These are phyloP conservation scores for Scleroderma citrinum DNA, from an alignment of 768 basidiomycete species.

Conservation along the genomic window DNA sequence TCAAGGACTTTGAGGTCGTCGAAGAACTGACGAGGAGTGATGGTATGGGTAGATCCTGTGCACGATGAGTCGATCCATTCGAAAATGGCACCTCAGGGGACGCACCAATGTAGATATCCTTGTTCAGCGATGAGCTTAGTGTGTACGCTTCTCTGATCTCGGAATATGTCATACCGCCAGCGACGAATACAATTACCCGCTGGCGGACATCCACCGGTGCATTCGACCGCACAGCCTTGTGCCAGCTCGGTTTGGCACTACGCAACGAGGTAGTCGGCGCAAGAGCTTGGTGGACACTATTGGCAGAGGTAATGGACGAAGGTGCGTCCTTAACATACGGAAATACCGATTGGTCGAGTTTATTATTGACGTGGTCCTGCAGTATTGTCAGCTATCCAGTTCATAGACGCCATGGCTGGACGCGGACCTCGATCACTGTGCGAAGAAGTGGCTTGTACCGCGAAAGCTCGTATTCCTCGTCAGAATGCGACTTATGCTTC, in stretches of 20 bases:
- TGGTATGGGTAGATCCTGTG: conserved; percentile 82
- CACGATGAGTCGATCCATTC: background rate
- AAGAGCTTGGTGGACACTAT: conserved; percentile 45
- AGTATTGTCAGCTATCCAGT: background rate
- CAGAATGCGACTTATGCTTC: conserved; percentile 65
- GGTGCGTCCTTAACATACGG: conserved; percentile 87
- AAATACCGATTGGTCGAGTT: conserved; percentile 73
- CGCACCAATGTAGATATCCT: conserved; percentile 88
- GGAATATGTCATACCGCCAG: conserved; percentile 94
- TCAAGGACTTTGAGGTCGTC: conserved; percentile 86
- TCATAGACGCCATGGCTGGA: background rate
- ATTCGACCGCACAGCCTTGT: conserved; percentile 60
- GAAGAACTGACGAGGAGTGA: conserved; percentile 79
- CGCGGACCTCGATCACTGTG: conserved; percentile 72
- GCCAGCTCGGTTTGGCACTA: conserved; percentile 87
- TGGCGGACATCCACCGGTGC: conserved; percentile 53
- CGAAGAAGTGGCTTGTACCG: conserved; percentile 83
- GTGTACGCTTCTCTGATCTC: conserved; percentile 89
- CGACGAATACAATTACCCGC: conserved; percentile 83
- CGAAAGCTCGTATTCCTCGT: conserved; percentile 97
- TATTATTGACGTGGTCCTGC: conserved; percentile 78
- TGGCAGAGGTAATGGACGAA: conserved; percentile 38
- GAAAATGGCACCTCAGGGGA: conserved; percentile 38
- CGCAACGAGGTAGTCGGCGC: conserved; percentile 71
- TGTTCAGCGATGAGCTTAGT: conserved; percentile 65